These are phyloP conservation scores for Ensete glaucum DNA, from an alignment of 176 grass and related monocot species.

Conservation along the genomic window DNA sequence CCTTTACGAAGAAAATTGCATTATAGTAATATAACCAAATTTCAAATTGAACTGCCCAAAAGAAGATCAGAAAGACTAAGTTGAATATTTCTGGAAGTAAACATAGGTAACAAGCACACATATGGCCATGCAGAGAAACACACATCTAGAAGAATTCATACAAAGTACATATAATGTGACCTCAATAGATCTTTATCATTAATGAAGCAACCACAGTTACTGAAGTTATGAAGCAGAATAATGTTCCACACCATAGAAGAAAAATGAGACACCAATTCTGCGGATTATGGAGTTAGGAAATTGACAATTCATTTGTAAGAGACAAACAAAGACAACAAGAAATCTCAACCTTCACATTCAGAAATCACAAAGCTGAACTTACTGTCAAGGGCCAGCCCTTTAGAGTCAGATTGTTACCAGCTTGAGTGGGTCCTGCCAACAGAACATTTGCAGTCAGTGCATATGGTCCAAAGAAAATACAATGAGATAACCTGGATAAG, in stretches of 20 bases:
- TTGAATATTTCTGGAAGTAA: too few relatives aligned
- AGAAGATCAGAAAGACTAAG: background rate
- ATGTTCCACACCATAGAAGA: too few relatives aligned
- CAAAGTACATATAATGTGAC: background rate
- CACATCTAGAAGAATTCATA: background rate
- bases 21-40: too few relatives aligned
- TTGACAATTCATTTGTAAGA: background rate
- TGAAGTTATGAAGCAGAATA: too few relatives aligned
- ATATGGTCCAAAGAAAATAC: background rate
- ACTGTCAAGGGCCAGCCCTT: slow-evolving; percentile 99
- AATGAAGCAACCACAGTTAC: too few relatives aligned
- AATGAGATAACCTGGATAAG: too few relatives aligned
- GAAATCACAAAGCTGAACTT: slow-evolving; percentile 25
- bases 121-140: too few relatives aligned
- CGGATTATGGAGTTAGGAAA: background rate
- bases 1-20: background rate
- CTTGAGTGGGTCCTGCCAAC: slow-evolving; percentile 77
- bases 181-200: background rate
- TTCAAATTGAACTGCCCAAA: background rate
- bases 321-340: background rate
- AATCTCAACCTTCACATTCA: background rate
- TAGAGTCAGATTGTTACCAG: slow-evolving; percentile 86
- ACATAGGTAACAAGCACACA: too few relatives aligned
- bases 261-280: too few relatives aligned
- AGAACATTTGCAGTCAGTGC: background rate